These are phyloP conservation scores for Pontederia crassipes DNA, from an alignment of 176 grass and related monocot genomes.

Conservation along the genomic window DNA sequence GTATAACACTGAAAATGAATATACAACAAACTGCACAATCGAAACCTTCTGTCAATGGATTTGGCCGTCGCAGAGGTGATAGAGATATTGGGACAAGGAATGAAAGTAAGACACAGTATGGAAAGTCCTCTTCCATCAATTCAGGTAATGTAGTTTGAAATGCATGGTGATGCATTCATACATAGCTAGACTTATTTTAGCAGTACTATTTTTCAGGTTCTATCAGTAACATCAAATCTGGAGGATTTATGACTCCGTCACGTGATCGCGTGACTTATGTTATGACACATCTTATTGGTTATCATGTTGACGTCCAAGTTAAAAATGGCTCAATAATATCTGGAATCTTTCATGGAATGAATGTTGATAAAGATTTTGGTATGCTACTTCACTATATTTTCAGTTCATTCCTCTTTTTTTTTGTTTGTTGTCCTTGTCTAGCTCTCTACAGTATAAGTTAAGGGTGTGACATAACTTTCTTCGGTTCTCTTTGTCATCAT, in stretches of 20 bases:
- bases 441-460: not conserved
- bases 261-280: constrained; percentile 74
- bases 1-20: not conserved
- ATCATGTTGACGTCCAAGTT: constrained; percentile 74
- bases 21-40: not conserved
- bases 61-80: constrained; percentile 3
- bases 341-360: constrained; percentile 86
- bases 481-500: not conserved
- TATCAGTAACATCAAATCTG: constrained; percentile 54
- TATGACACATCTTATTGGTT: constrained; percentile 58
- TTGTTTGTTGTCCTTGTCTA: not conserved
- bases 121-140: not conserved
- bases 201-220: constrained; percentile 1
- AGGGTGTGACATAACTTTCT: not conserved
- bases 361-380: constrained; percentile 91
- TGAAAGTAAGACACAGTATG: not conserved
- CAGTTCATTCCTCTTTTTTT: not conserved
- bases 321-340: constrained; percentile 97
- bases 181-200: no score
- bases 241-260: constrained; percentile 30
- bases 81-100: not conserved
- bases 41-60: constrained; percentile 2
- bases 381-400: not conserved
- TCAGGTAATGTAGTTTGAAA: not conserved
- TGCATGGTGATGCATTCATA: no score